Percentiles rank a stretch among this genome's conserved stretches.
Conservation (phyloP, 2,329 filamentous ascomycete genomes). For the Xylariomycetidae sp. region DNA sequence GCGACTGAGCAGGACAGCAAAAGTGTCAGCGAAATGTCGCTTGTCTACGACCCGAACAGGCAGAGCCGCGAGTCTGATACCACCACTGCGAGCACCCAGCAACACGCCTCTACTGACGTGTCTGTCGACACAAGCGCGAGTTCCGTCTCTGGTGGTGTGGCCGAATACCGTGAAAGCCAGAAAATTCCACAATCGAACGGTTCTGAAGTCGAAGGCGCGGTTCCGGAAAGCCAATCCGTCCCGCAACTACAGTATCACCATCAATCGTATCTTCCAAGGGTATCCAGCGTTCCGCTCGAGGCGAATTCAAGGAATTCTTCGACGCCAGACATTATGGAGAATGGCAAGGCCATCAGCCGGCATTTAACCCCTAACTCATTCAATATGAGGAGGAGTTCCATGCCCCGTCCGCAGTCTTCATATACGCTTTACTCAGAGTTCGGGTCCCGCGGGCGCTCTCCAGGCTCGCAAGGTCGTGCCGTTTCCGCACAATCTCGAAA, state of each 20-base stretch:
- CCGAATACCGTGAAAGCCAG: slow-evolving; percentile 41
- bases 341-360: slow-evolving; percentile 48
- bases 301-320: slow-evolving; percentile 40
- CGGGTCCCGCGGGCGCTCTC: slow-evolving; percentile 58
- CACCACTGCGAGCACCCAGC: slow-evolving; percentile 45
- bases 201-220: slow-evolving; percentile 43
- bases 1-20: slow-evolving; percentile 12
- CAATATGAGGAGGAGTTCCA: slow-evolving; percentile 50
- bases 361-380: slow-evolving; percentile 58
- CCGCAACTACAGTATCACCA: slow-evolving; percentile 61
- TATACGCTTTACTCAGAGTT: slow-evolving; percentile 73
- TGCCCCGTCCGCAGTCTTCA: slow-evolving; percentile 68
- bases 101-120: slow-evolving; percentile 45
- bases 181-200: slow-evolving; percentile 49
- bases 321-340: slow-evolving; percentile 48
- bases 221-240: slow-evolving; percentile 39
- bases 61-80: slow-evolving; percentile 51
- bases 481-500: slow-evolving; percentile 50
- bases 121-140: slow-evolving; percentile 53
- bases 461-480: slow-evolving; percentile 41
- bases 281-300: slow-evolving; percentile 38
- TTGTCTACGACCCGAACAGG: slow-evolving; percentile 31
- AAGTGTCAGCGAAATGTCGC: slow-evolving; percentile 14
- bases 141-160: slow-evolving; percentile 45
- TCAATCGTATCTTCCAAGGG: slow-evolving; percentile 38